These are phyloP conservation scores for Phialemoniopsis sp. DNA, from an alignment of 2,329 filamentous ascomycete genomes.

Conservation along the genomic window DNA sequence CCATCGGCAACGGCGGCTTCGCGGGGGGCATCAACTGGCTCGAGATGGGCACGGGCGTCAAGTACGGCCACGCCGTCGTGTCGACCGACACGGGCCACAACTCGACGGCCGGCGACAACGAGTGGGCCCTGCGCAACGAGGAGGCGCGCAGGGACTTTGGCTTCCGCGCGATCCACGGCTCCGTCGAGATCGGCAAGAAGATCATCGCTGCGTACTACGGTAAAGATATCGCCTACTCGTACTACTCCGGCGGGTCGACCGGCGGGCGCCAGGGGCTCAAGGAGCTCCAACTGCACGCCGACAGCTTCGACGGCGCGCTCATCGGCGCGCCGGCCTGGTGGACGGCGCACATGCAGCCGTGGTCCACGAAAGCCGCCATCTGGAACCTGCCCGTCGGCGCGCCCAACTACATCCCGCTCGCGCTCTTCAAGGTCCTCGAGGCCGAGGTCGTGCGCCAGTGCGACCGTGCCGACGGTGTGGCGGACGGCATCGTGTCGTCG, in stretches of 20 bases:
- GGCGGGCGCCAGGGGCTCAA: conserved; percentile 56
- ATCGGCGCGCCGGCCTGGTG: conserved; percentile 40
- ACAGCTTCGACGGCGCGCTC: conserved; percentile 55
- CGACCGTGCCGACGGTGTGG: conserved; percentile 33
- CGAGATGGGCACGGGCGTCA: conserved; percentile 20
- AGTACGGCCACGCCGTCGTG: conserved; percentile 35
- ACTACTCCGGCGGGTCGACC: conserved; percentile 55
- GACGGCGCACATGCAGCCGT: conserved; percentile 32
- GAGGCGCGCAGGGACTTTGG: conserved; percentile 34
- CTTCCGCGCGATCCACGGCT: conserved; percentile 40
- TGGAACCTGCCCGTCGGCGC: conserved; percentile 37
- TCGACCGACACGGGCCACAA: conserved; percentile 40
- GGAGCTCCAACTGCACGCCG: conserved; percentile 45
- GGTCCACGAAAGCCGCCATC: conserved; percentile 32
- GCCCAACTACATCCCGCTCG: conserved; percentile 34
- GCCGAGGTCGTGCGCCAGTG: conserved; percentile 34
- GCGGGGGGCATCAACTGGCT: conserved; percentile 24
- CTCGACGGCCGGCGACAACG: conserved; percentile 18
- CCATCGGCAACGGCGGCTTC: conserved; percentile 33
- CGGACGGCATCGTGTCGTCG: conserved; percentile 29
- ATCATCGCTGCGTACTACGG: conserved; percentile 46
- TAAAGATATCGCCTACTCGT: conserved; percentile 37
- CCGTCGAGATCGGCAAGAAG: conserved; percentile 42
- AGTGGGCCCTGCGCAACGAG: conserved; percentile 32
- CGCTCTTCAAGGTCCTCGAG: conserved; percentile 30